Base-by-base conservation (phyloP, 2,329 filamentous ascomycete genomes). In the Rasamsonia emersonii region DNA sequence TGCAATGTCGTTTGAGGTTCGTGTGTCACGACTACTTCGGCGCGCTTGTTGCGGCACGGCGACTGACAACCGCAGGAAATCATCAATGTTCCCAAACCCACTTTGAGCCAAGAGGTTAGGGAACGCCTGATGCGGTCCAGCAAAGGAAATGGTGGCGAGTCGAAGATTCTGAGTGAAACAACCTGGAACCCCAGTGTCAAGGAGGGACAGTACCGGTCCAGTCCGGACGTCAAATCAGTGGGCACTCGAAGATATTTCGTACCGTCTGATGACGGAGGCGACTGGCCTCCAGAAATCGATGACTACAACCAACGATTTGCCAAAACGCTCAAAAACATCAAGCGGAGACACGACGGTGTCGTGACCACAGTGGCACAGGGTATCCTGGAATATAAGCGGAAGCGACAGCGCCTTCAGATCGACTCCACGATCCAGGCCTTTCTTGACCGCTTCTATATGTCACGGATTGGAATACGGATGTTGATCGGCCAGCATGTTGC, bases 401-500 rank as follows among this genome's bases (percentile, higher is more conserved):
- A 82, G 56, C 77, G 86, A 40, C 91, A 98, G 70, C 79, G 91
- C 33, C 91, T 96, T 81, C 91, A 96, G 56, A 98, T 98, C 52
- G 91, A 96, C 63, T 81, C 88, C 57, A 93, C 88, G 48, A 95
- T 98, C 38, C 91, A 98, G 60, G 81, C 86, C 34, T 98, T 98
- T 68, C 77, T 98, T 44, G 91, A 98, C 64, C 84, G 91, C 38
- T 98, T 98, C 64, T 98, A 98, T 71, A 98, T 98, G 91, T 95
- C 88, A 26, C 85, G 91, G 41, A 98, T 98, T 53, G 91, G 91
- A 44, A 98, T 98, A 47, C 84, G 91, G 49, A 98, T 98, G 91
- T 78, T 98, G 30, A 95, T 98, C 50, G 91, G 91, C 32, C 91
- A 98, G 60, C 91, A 98, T 67, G 94, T 98, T 51, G 91, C 91